Percentiles rank a stretch among this genome's conserved stretches.
Conservation (phyloP, 192 early-diverging fungal species). For the Podila verticillata region DNA sequence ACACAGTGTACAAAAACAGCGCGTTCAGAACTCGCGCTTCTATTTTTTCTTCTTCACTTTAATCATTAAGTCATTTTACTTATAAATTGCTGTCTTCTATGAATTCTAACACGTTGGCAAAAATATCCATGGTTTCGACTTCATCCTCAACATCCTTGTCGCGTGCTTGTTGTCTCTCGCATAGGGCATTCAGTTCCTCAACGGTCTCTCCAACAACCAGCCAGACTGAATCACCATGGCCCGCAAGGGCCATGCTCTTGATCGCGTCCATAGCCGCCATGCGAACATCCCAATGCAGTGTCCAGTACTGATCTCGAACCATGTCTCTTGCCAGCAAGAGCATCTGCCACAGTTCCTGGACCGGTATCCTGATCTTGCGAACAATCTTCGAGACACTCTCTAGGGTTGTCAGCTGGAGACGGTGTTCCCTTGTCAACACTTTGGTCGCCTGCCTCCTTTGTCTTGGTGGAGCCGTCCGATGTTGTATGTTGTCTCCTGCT, state of each 20-base stretch:
- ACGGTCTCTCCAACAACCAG: constrained; percentile 15
- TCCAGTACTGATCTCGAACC: constrained; percentile 17
- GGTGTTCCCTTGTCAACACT: constrained; percentile 36
- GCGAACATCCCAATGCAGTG: constrained; percentile 33
- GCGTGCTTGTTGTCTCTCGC: not conserved
- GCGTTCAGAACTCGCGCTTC: too few relatives aligned
- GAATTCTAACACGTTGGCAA: constrained; percentile 16
- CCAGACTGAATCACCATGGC: constrained; percentile 45
- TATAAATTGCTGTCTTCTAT: constrained; percentile 11
- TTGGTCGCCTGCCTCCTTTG: constrained; percentile 7
- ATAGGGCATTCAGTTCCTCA: not conserved
- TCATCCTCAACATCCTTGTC: not conserved
- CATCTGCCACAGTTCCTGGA: constrained; percentile 34
- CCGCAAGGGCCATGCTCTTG: constrained; percentile 31
- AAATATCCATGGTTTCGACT: constrained; percentile 7
- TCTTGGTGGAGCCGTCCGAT: not conserved
- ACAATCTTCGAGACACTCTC: constrained; percentile 41
- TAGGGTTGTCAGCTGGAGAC: constrained; percentile 38
- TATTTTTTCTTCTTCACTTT: too few relatives aligned
- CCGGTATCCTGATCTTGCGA: constrained; percentile 26
- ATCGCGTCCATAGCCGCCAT: constrained; percentile 27
- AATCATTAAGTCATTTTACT: too few relatives aligned
- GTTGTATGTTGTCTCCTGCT: not conserved
- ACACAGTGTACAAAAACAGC: too few relatives aligned
- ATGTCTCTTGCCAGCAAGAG: constrained; percentile 41